A percentile compares a stretch with the other conserved stretches of the same genome.
phyloP scores from a whole-genome alignment of 352 stramenopile genomes.

The Globisporangium nunn region DNA sequence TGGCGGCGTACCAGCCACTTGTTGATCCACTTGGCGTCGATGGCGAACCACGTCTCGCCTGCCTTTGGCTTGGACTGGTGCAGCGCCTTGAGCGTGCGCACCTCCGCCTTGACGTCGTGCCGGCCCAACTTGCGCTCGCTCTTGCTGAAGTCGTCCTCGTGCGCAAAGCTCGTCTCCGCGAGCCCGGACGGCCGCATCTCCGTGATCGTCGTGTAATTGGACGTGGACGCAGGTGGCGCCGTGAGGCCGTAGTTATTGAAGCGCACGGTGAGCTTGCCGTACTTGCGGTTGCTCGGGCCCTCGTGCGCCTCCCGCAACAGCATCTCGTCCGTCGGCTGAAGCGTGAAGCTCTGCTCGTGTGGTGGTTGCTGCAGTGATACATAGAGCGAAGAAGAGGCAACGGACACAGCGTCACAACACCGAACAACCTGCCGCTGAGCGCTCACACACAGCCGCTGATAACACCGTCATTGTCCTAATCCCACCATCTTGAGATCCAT shows the following conservation, averaged over 20 bases:
- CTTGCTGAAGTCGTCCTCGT: constrained; percentile 66
- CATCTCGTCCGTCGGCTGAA: constrained; percentile 62
- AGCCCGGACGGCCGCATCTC: constrained; percentile 42
- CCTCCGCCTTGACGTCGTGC: constrained; percentile 56
- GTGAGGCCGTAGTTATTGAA: constrained; percentile 66
- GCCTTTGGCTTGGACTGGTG: constrained; percentile 51
- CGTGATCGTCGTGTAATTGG: constrained; percentile 51
- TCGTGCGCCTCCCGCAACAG: constrained; percentile 26
- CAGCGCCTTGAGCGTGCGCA: constrained; percentile 55
- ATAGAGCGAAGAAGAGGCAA: not conserved
- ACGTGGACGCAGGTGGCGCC: constrained; percentile 10
- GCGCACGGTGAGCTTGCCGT: constrained; percentile 51
- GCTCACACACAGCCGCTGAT: no score
- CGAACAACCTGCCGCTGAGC: no score
- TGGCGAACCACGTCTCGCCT: constrained; percentile 64
- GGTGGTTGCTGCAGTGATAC: constrained; percentile 33
- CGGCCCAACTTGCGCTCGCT: constrained; percentile 27
- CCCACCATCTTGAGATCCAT: constrained; percentile 67
- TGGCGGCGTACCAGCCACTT: constrained; percentile 32
- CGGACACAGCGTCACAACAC: not conserved
- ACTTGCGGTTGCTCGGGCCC: constrained; percentile 55
- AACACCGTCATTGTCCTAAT: not conserved
- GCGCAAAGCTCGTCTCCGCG: constrained; percentile 38
- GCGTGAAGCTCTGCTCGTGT: constrained; percentile 43
- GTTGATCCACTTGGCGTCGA: constrained; percentile 58